phyloP scores from a whole-genome alignment of 164 flowering plant genomes.

The Chloranthus sessilifolius region DNA sequence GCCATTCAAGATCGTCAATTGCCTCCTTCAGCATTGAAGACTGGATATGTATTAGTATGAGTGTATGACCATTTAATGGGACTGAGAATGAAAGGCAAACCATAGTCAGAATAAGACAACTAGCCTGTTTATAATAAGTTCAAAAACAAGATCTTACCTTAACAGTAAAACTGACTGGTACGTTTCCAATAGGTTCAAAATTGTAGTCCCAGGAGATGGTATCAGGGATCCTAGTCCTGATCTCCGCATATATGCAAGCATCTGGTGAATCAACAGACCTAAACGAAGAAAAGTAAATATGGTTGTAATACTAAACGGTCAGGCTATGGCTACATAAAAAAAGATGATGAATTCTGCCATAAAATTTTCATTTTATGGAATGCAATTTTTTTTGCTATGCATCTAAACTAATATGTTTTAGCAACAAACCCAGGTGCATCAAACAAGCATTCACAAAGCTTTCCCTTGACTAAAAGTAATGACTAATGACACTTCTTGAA shows the following conservation, averaged over 20 bases:
- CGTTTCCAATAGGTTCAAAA: conserved; percentile 85
- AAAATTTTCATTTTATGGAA: background rate
- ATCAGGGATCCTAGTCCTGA: conserved; percentile 87
- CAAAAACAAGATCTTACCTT: conserved; percentile 42
- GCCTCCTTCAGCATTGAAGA: conserved; percentile 94
- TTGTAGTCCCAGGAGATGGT: conserved; percentile 91
- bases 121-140: background rate
- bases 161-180: conserved; percentile 77
- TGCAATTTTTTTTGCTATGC: too few species aligned
- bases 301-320: background rate
- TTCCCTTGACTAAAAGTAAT: background rate
- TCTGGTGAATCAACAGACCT: conserved; percentile 78
- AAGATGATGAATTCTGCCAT: conserved; percentile 4
- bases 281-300: conserved; percentile 4
- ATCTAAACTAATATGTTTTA: too few species aligned
- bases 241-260: conserved; percentile 86
- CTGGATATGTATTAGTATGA: conserved; percentile 28
- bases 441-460: background rate
- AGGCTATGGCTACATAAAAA: conserved; percentile 2
- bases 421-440: too few species aligned
- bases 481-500: too few species aligned
- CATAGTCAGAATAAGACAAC: background rate
- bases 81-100: background rate
- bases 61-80: background rate
- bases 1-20: conserved; percentile 99